phyloP scores from a whole-genome alignment of 768 basidiomycete genomes.

The Cystobasidium onofrii region DNA sequence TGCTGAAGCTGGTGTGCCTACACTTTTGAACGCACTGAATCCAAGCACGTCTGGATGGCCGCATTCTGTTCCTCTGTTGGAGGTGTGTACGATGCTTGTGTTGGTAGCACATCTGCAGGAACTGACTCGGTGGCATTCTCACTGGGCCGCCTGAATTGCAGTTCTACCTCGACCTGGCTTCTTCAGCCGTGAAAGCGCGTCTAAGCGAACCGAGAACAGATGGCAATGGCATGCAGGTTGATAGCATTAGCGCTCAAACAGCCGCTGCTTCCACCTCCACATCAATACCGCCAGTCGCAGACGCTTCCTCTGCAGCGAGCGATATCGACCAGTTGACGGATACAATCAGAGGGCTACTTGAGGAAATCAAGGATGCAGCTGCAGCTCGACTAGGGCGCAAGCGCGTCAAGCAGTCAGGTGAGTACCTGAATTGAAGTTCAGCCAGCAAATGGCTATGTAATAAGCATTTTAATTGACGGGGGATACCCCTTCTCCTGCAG shows the following conservation, averaged over 20 bases:
- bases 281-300: not conserved
- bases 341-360: not conserved
- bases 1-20: constrained; percentile 13
- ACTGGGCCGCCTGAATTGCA: not conserved
- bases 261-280: not conserved
- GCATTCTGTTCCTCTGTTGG: not conserved
- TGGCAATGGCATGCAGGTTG: not conserved
- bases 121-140: no score
- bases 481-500: not conserved
- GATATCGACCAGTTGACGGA: constrained; percentile 1
- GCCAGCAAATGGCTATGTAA: no score
- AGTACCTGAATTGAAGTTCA: no score
- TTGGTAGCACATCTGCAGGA: no score
- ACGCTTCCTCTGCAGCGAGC: not conserved
- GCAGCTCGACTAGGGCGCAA: not conserved
- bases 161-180: constrained; percentile 29
- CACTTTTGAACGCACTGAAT: constrained; percentile 1
- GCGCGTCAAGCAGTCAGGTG: not conserved
- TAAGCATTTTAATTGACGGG: no score
- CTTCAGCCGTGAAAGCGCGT: not conserved
- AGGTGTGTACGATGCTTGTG: constrained; percentile 9
- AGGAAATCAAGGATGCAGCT: constrained; percentile 18
- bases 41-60: not conserved
- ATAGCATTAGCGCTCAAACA: not conserved
- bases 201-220: not conserved